Percentiles rank a stretch among this genome's conserved stretches.
phyloP scores from a whole-genome alignment of 1,139 yeast genomes.

The Meyerozyma athensensis region DNA sequence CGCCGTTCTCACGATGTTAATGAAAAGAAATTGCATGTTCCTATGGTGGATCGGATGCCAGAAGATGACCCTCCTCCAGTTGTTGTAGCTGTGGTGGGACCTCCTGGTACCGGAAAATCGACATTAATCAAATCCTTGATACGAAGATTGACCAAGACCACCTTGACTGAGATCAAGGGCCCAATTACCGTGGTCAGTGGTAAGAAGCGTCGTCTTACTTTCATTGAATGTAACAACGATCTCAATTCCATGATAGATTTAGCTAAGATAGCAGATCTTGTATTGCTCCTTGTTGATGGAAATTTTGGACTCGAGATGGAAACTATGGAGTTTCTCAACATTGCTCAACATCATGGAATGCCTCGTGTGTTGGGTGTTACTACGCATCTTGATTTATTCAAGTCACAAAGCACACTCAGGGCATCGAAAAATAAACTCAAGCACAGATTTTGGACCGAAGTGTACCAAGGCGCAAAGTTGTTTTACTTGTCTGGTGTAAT shows the following conservation, averaged over 20 bases:
- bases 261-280: slow-evolving; percentile 93
- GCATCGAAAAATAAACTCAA: slow-evolving; percentile 89
- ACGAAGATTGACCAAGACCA: slow-evolving; percentile 83
- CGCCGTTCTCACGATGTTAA: slow-evolving; percentile 79
- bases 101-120: slow-evolving; percentile 97
- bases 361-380: slow-evolving; percentile 95
- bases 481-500: slow-evolving; percentile 94
- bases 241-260: slow-evolving; percentile 94
- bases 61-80: slow-evolving; percentile 98
- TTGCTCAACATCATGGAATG: slow-evolving; percentile 98
- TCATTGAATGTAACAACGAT: slow-evolving; percentile 90
- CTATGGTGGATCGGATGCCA: slow-evolving; percentile 96
- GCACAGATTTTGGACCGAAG: slow-evolving; percentile 98
- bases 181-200: slow-evolving; percentile 98
- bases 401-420: slow-evolving; percentile 82
- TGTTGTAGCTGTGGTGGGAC: slow-evolving; percentile 95
- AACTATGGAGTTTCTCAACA: slow-evolving; percentile 95
- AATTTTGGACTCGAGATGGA: slow-evolving; percentile 99
- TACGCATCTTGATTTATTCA: slow-evolving; percentile 92
- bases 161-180: slow-evolving; percentile 82
- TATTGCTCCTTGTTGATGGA: slow-evolving; percentile 86
- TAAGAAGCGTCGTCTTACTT: slow-evolving; percentile 86
- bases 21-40: slow-evolving; percentile 88
- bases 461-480: slow-evolving; percentile 94
- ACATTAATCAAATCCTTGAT: slow-evolving; percentile 88